phyloP scores from a whole-genome alignment of 192 early-diverging fungal genomes.

The Podila minutissima region DNA sequence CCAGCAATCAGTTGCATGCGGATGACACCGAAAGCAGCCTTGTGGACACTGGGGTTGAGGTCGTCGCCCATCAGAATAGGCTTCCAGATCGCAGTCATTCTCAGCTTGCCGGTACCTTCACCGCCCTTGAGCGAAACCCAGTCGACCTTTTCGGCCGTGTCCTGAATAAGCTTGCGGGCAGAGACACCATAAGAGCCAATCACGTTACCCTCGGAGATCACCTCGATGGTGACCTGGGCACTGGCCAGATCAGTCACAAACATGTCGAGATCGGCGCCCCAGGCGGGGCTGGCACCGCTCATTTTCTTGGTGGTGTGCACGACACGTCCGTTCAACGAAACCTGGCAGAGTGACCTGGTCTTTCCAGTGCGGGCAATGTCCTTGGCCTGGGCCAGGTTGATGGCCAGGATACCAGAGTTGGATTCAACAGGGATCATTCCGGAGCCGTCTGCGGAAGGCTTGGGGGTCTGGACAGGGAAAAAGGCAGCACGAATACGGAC shows the following conservation, averaged over 20 bases:
- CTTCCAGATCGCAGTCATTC: constrained; percentile 68
- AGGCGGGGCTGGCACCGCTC: constrained; percentile 84
- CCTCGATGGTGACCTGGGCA: constrained; percentile 66
- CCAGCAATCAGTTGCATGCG: constrained; percentile 81
- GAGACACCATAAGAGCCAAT: constrained; percentile 38
- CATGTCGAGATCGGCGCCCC: constrained; percentile 75
- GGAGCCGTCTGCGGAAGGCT: constrained; percentile 26
- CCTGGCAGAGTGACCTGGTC: constrained; percentile 61
- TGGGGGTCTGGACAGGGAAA: constrained; percentile 23
- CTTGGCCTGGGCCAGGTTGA: constrained; percentile 74
- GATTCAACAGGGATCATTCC: constrained; percentile 52
- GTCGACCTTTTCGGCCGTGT: constrained; percentile 53
- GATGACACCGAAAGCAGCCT: constrained; percentile 80
- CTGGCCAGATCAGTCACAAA: constrained; percentile 77
- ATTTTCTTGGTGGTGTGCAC: constrained; percentile 69
- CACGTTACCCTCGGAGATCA: constrained; percentile 61
- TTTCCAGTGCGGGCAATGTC: constrained; percentile 63
- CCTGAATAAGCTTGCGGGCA: constrained; percentile 29
- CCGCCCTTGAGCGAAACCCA: constrained; percentile 52
- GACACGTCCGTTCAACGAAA: constrained; percentile 61
- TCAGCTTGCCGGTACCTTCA: constrained; percentile 51
- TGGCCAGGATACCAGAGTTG: constrained; percentile 70
- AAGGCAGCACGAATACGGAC: constrained; percentile 43
- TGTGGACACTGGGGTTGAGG: constrained; percentile 55
- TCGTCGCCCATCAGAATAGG: constrained; percentile 81